Percentiles rank a stretch among this genome's conserved stretches.
These are phyloP conservation scores for Paecilomyces variotii DNA, from an alignment of 2,329 filamentous ascomycete species.

Conservation along the genomic window DNA sequence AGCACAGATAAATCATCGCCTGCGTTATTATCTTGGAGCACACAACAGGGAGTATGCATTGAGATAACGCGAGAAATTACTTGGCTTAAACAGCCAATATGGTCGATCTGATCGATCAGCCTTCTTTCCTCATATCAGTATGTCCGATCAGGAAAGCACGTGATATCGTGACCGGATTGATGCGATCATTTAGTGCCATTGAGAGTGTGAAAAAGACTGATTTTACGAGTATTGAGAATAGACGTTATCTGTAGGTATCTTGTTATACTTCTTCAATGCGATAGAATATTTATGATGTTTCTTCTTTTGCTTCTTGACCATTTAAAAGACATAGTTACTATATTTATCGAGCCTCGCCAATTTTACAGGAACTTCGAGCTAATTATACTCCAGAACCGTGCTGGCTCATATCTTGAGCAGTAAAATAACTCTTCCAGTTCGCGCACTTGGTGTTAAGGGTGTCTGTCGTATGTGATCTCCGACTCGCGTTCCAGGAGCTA, in stretches of 20 bases:
- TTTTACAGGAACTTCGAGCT: background rate
- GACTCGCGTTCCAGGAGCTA: background rate
- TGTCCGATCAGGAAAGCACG: too few relatives aligned
- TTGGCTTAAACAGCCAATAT: background rate
- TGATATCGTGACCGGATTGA: too few relatives aligned
- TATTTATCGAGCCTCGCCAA: too few relatives aligned
- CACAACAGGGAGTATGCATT: background rate
- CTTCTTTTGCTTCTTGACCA: too few relatives aligned
- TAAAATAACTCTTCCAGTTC: background rate
- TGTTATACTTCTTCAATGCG: too few relatives aligned
- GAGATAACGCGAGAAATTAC: background rate
- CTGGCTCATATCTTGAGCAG: background rate
- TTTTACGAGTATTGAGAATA: too few relatives aligned
- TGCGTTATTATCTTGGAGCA: background rate
- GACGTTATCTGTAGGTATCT: too few relatives aligned
- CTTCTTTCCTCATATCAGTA: background rate
- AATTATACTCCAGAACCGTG: background rate
- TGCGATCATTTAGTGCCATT: too few relatives aligned
- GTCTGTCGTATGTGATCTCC: background rate
- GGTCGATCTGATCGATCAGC: background rate
- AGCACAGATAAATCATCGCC: background rate
- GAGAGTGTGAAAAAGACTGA: too few relatives aligned
- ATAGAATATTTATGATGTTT: too few relatives aligned
- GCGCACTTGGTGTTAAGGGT: background rate
- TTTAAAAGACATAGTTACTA: too few relatives aligned